A percentile compares a stretch with the other conserved stretches of the same genome.
Conservation (phyloP, 2,329 filamentous ascomycete genomes). For the Phaeosphaeriaceae sp. region DNA sequence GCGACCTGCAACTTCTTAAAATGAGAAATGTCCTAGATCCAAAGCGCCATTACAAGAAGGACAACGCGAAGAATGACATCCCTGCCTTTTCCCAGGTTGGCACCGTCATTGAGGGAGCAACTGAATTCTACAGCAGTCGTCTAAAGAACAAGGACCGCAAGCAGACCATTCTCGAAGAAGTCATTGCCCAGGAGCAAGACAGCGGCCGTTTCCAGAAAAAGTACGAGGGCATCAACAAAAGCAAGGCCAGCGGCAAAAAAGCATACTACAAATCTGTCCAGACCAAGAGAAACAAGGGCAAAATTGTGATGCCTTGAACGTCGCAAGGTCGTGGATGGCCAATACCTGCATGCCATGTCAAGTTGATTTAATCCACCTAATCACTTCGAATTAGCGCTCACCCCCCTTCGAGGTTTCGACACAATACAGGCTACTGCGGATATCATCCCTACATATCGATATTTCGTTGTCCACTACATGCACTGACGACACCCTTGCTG, state of each 20-base stretch:
- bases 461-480: no score
- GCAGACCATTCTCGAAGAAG: constrained; percentile 83
- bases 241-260: constrained; percentile 88
- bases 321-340: neutral
- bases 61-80: constrained; percentile 69
- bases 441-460: neutral
- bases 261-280: constrained; percentile 83
- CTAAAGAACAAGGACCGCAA: constrained; percentile 88
- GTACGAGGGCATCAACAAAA: constrained; percentile 81
- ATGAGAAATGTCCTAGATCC: constrained; percentile 90
- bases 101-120: constrained; percentile 84
- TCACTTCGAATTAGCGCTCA: no score
- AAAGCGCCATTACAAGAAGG: constrained; percentile 91
- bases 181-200: constrained; percentile 70
- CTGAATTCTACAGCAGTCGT: constrained; percentile 82
- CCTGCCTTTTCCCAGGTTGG: constrained; percentile 90
- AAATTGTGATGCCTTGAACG: constrained; percentile 43
- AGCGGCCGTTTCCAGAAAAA: constrained; percentile 81
- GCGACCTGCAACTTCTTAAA: constrained; percentile 86
- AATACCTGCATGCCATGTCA: neutral
- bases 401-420: no score
- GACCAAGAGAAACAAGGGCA: constrained; percentile 58
- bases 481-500: neutral
- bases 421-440: no score
- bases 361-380: neutral